These are phyloP conservation scores for Corrigiola litoralis DNA, from an alignment of 179 eudicot genomes.

Conservation along the genomic window DNA sequence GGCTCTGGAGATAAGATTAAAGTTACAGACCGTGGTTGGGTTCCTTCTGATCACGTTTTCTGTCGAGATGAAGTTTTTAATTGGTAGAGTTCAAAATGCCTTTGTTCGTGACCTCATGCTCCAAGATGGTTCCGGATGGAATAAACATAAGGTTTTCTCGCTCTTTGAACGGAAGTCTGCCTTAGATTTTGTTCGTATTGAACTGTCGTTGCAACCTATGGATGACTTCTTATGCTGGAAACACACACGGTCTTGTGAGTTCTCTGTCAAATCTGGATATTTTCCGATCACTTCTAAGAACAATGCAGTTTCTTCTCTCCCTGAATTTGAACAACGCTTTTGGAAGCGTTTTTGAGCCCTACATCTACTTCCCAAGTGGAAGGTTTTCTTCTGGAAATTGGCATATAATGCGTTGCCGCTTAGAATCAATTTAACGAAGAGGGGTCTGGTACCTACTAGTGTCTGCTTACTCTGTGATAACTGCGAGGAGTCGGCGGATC, in stretches of 20 bases:
- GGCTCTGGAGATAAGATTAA: too few relatives aligned
- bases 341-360: background rate
- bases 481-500: background rate
- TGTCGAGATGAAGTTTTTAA: too few relatives aligned
- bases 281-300: too few relatives aligned
- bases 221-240: background rate
- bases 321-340: background rate
- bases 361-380: background rate
- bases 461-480: background rate
- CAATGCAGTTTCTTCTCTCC: too few relatives aligned
- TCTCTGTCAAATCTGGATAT: background rate
- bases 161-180: background rate
- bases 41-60: too few relatives aligned
- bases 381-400: background rate
- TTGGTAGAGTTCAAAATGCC: too few relatives aligned
- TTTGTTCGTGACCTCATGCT: too few relatives aligned
- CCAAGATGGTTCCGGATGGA: too few relatives aligned
- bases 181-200: background rate
- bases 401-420: background rate
- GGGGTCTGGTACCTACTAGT: background rate
- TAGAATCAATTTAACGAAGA: too few relatives aligned
- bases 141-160: too few relatives aligned
- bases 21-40: too few relatives aligned
- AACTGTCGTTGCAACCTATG: background rate
- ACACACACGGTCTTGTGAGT: background rate